phyloP scores from a whole-genome alignment of 2,329 filamentous ascomycete genomes.

The Rachicladosporium sp. region DNA sequence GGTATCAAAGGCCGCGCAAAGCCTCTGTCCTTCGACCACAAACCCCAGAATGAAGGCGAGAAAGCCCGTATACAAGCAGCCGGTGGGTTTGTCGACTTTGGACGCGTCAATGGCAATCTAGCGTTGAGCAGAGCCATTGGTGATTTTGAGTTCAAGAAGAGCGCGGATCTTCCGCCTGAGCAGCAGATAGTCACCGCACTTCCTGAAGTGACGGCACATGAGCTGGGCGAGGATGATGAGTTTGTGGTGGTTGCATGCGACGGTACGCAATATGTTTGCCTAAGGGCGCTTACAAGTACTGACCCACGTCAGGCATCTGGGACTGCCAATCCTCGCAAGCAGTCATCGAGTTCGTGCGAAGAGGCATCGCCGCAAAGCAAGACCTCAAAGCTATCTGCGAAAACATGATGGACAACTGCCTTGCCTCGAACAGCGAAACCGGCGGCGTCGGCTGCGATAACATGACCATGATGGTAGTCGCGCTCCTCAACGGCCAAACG shows the following conservation, averaged over 20 bases:
- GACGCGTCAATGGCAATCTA: conserved; percentile 94
- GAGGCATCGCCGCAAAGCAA: conserved; percentile 93
- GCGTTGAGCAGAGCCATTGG: conserved; percentile 94
- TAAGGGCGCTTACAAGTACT: conserved; percentile 3
- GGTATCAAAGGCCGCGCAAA: conserved; percentile 96
- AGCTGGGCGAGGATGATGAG: conserved; percentile 85
- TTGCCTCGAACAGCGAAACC: conserved; percentile 94
- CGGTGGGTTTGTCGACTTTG: conserved; percentile 96
- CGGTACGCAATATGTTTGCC: conserved; percentile 43
- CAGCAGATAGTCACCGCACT: conserved; percentile 97
- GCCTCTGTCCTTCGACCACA: conserved; percentile 97
- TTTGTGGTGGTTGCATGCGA: conserved; percentile 90
- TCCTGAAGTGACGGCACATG: conserved; percentile 85
- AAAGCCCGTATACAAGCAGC: conserved; percentile 92
- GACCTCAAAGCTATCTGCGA: conserved; percentile 91
- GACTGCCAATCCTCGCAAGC: conserved; percentile 98
- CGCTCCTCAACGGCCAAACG: conserved; percentile 76
- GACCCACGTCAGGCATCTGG: conserved; percentile 68
- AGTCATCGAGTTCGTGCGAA: conserved; percentile 89
- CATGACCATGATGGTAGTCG: conserved; percentile 95
- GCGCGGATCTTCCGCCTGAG: conserved; percentile 89
- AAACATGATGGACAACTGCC: conserved; percentile 99
- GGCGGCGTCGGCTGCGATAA: conserved; percentile 98
- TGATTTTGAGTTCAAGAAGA: conserved; percentile 99
- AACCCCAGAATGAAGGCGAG: conserved; percentile 95